A percentile compares a stretch with the other conserved stretches of the same genome.
phyloP scores from a whole-genome alignment of 352 stramenopile genomes.

The Phytophthora macrochlamydospora region DNA sequence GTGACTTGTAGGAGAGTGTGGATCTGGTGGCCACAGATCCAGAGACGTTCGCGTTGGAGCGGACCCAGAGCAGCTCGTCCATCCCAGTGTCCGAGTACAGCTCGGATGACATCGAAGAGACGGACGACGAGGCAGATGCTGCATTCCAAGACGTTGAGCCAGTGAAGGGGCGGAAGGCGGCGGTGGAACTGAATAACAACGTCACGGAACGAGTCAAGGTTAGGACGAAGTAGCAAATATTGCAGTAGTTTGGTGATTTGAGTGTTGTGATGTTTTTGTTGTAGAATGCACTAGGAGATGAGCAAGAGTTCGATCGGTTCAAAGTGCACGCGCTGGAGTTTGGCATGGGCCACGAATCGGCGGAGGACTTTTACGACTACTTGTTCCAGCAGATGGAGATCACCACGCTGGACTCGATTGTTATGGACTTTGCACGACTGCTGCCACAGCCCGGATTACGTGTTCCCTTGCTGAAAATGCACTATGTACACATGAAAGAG shows the following conservation, averaged over 20 bases:
- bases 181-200: slow-evolving; percentile 76
- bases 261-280: neutral
- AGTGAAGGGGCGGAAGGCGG: slow-evolving; percentile 75
- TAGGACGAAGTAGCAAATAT: neutral
- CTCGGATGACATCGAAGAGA: slow-evolving; percentile 56
- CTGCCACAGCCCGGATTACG: slow-evolving; percentile 62
- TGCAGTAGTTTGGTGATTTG: neutral
- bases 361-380: slow-evolving; percentile 73
- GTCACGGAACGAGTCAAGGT: slow-evolving; percentile 73
- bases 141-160: slow-evolving; percentile 78
- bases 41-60: slow-evolving; percentile 45
- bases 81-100: slow-evolving; percentile 54
- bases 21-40: slow-evolving; percentile 51
- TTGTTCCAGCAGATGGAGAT: slow-evolving; percentile 58
- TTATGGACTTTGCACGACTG: slow-evolving; percentile 82
- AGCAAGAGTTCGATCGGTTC: slow-evolving; percentile 77
- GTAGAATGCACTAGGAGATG: slow-evolving; percentile 44
- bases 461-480: slow-evolving; percentile 71
- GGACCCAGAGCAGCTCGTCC: slow-evolving; percentile 47
- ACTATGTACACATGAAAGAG: slow-evolving; percentile 59
- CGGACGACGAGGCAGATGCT: slow-evolving; percentile 50
- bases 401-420: slow-evolving; percentile 65
- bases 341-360: slow-evolving; percentile 68
- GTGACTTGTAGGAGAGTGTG: slow-evolving; percentile 44
- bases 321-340: slow-evolving; percentile 80